phyloP scores from a whole-genome alignment of 2,329 filamentous ascomycete species.

The Exophiala alcalophila region DNA sequence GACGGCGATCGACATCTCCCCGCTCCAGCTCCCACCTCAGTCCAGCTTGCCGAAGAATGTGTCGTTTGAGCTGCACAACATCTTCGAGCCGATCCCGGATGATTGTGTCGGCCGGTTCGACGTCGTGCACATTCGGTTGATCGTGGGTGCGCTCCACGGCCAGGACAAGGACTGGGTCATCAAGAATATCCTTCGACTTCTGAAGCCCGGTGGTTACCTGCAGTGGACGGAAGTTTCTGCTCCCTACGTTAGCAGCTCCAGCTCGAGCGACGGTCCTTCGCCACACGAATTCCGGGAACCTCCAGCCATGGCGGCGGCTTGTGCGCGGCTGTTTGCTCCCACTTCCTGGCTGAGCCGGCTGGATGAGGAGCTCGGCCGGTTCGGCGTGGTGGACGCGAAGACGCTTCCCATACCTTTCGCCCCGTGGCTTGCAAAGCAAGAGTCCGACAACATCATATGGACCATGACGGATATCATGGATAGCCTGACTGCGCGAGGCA shows the following conservation, averaged over 20 bases:
- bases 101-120: constrained; percentile 10
- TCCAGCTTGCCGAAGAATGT: constrained; percentile 10
- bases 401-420: background rate
- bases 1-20: constrained; percentile 12
- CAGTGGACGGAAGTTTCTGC: constrained; percentile 8
- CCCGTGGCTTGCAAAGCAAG: constrained; percentile 8
- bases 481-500: background rate
- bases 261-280: too few relatives aligned
- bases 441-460: constrained; percentile 9
- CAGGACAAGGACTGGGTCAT: constrained; percentile 9
- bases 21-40: constrained; percentile 11
- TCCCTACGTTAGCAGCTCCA: background rate
- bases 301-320: background rate
- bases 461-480: constrained; percentile 5
- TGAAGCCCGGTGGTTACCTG: constrained; percentile 7
- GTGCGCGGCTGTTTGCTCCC: constrained; percentile 1
- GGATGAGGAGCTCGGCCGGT: background rate
- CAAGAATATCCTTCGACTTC: constrained; percentile 2
- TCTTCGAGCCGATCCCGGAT: constrained; percentile 7
- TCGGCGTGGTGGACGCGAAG: background rate
- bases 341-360: constrained; percentile 5
- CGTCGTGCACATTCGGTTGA: constrained; percentile 15
- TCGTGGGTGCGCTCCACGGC: constrained; percentile 4
- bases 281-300: constrained; percentile 1
- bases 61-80: constrained; percentile 9